These are phyloP conservation scores for Botryotinia calthae DNA, from an alignment of 2,329 filamentous ascomycete genomes.

Conservation along the genomic window DNA sequence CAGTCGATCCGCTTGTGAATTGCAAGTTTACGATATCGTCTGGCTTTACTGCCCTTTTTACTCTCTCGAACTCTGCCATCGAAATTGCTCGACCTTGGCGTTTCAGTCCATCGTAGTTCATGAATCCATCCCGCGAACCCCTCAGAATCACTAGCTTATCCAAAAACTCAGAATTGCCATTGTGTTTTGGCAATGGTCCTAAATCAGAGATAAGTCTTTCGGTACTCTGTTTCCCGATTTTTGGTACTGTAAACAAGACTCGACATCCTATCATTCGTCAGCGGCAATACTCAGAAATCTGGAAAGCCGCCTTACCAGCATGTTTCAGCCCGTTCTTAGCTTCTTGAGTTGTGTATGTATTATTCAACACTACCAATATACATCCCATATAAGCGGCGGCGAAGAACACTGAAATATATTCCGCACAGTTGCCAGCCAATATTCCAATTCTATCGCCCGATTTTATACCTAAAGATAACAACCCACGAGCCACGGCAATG, in stretches of 20 bases:
- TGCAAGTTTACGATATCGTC: conserved; percentile 72
- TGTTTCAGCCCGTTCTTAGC: conserved; percentile 58
- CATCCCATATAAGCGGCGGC: conserved; percentile 50
- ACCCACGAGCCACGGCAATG: conserved; percentile 52
- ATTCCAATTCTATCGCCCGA: conserved; percentile 30
- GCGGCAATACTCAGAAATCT: conserved; percentile 54
- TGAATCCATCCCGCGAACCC: conserved; percentile 52
- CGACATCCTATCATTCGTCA: conserved; percentile 58
- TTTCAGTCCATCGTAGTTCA: conserved; percentile 59
- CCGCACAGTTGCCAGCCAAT: conserved; percentile 29
- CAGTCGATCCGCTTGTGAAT: conserved; percentile 73
- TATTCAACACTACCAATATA: conserved; percentile 75
- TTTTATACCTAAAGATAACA: conserved; percentile 46
- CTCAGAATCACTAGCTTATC: conserved; percentile 60
- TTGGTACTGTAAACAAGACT: conserved; percentile 69
- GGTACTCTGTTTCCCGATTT: conserved; percentile 66
- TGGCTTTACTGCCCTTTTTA: conserved; percentile 55
- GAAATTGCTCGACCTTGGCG: conserved; percentile 49
- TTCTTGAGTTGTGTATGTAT: conserved; percentile 75
- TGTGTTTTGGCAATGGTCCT: conserved; percentile 44
- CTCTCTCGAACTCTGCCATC: conserved; percentile 50
- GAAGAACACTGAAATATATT: conserved; percentile 35
- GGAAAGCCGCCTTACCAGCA: conserved; percentile 53
- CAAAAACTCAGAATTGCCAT: conserved; percentile 38
- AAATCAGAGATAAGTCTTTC: conserved; percentile 55